These are phyloP conservation scores for Asterophora parasitica DNA, from an alignment of 768 basidiomycete species.

Conservation along the genomic window DNA sequence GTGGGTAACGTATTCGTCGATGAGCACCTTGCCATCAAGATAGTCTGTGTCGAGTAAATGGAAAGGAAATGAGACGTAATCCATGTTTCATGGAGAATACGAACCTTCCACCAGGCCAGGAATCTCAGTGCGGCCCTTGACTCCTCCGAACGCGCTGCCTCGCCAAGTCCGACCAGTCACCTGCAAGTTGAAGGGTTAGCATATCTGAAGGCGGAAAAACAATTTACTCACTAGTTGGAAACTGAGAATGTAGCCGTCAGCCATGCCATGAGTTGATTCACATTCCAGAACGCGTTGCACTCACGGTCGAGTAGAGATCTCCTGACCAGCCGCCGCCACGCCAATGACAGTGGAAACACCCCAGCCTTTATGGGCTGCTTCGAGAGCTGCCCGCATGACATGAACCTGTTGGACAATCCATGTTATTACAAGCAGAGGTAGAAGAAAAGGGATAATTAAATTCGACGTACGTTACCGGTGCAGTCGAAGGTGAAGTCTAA, in stretches of 20 bases:
- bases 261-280: slow-evolving; percentile 4
- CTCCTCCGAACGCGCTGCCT: slow-evolving; percentile 93
- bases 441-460: neutral
- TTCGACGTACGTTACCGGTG: slow-evolving; percentile 70
- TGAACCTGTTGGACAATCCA: slow-evolving; percentile 47
- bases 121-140: slow-evolving; percentile 95
- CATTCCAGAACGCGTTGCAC: slow-evolving; percentile 21
- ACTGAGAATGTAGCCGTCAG: slow-evolving; percentile 20
- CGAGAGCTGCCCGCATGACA: slow-evolving; percentile 92
- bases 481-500: slow-evolving; percentile 96
- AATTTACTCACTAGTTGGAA: slow-evolving; percentile 46
- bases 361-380: slow-evolving; percentile 99
- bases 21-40: slow-evolving; percentile 72
- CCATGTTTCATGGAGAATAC: neutral
- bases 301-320: slow-evolving; percentile 85
- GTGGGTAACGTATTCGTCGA: slow-evolving; percentile 97
- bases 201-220: neutral
- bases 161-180: slow-evolving; percentile 93
- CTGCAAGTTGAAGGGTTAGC: slow-evolving; percentile 27
- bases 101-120: slow-evolving; percentile 89
- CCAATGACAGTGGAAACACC: slow-evolving; percentile 95
- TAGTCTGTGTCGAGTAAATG: slow-evolving; percentile 67
- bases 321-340: slow-evolving; percentile 95
- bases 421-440: neutral
- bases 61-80: neutral